Evolutionary conservation across 768 basidiomycete species (phyloP), one percentile per base, ranked within the genome.

Genomic region (Rhizopogon vinicolor): DNA sequence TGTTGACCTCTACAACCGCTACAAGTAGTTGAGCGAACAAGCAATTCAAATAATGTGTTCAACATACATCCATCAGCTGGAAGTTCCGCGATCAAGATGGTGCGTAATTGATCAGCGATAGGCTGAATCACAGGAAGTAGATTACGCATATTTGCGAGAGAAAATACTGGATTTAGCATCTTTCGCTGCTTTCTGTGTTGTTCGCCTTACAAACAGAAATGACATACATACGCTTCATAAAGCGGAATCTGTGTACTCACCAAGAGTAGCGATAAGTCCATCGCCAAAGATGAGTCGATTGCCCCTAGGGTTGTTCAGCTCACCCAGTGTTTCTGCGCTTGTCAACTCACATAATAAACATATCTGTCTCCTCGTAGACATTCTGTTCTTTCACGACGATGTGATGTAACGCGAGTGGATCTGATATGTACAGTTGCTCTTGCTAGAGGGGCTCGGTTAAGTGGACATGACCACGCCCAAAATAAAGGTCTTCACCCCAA

Each of bases 381-480:
- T 70, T 59, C 31, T 67, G 65, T 46, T 70, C 73, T 51, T 74
- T 75, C 51, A 76, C 65, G 9, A 73, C 49, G 29, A 75, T 67
- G 50, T 73, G 64, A 55, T 74, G 64, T 5, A 76, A 53, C 9
- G 75, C 72, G 28, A 67, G 65, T 5, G 72, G 75, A 40, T 75
- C 75, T 7, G 67, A 69, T 37, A 75, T 56, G 54, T 69, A 75
- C 33, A 76, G 65, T 10, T 70, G 65, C 12, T 61, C 65, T 62
- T 50, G 28, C 62, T 69, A 44, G 48, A 42, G 18, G 25, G 13
- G 4, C 5, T 18, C 48, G 56, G 58, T 14, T 6, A 16, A 53
- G 52, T 35, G 29, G 31, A 51, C 18, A 51, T 19, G 4, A 33
- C 4, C 12, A 31, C 14, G 28, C 19, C 18, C 29, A 25, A 39